Conservation (phyloP, 2,329 filamentous ascomycete species). For the Phyllosticta capitalensis region DNA sequence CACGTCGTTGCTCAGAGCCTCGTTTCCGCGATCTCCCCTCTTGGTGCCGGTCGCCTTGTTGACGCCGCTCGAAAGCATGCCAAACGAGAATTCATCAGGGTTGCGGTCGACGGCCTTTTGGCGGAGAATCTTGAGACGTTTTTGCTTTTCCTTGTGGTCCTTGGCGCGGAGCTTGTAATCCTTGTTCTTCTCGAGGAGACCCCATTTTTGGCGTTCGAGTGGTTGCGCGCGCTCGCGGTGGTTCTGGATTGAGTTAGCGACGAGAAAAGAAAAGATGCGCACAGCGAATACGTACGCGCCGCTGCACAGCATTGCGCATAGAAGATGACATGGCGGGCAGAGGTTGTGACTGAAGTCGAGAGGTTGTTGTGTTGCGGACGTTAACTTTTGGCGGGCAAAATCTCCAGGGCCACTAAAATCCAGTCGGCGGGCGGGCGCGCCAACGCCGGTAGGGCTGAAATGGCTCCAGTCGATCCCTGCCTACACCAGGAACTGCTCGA, state of each 20-base stretch:
- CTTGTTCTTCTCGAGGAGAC: slow-evolving; percentile 93
- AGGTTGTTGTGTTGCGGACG: neutral
- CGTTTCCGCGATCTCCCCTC: slow-evolving; percentile 37
- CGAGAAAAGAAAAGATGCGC: neutral
- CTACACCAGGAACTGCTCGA: neutral
- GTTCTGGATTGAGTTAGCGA: slow-evolving; percentile 53
- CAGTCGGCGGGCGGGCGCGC: neutral
- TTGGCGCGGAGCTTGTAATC: slow-evolving; percentile 57
- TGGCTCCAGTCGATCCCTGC: neutral
- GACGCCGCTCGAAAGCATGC: slow-evolving; percentile 48
- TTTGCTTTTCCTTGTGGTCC: slow-evolving; percentile 54
- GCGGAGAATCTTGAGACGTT: slow-evolving; percentile 48
- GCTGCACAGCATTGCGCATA: slow-evolving; percentile 23
- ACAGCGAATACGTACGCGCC: slow-evolving; percentile 5
- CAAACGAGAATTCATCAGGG: slow-evolving; percentile 58
- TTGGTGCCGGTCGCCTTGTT: slow-evolving; percentile 34
- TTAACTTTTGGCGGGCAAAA: neutral
- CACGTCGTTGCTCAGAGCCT: slow-evolving; percentile 43
- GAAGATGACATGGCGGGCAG: slow-evolving; percentile 11
- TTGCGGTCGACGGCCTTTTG: slow-evolving; percentile 53
- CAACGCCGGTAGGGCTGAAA: neutral
- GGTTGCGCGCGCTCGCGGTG: slow-evolving; percentile 89
- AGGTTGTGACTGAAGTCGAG: neutral
- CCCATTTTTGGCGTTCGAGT: slow-evolving; percentile 71
- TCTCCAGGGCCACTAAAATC: neutral